phyloP scores from a whole-genome alignment of 108 stramenopile species.

The Tribonema minus region DNA sequence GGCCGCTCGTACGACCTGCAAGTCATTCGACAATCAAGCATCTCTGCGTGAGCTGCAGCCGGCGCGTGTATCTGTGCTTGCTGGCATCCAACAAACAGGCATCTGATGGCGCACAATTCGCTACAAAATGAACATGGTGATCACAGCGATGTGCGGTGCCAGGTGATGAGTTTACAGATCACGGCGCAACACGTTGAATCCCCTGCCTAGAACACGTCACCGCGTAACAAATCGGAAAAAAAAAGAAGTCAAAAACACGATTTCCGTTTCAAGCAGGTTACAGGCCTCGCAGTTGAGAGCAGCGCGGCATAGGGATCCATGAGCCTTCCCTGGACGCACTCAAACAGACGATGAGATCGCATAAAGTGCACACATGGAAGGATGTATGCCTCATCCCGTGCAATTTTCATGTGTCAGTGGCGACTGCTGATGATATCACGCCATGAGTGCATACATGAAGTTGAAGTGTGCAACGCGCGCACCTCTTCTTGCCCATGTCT shows the following conservation, averaged over 20 bases:
- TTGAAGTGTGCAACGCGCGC: constrained; percentile 48
- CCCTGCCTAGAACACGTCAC: too few relatives aligned
- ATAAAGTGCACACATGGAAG: too few relatives aligned
- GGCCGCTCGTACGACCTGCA: constrained; percentile 70
- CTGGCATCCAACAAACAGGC: background rate
- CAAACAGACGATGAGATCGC: too few relatives aligned
- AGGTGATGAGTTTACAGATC: too few relatives aligned
- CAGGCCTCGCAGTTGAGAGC: too few relatives aligned
- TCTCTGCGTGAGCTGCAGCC: background rate
- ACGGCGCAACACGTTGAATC: too few relatives aligned
- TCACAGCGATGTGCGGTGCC: background rate
- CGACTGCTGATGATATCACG: background rate
- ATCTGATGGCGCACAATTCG: background rate
- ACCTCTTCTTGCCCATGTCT: constrained; percentile 83
- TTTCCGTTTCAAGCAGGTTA: too few relatives aligned
- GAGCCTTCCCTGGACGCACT: too few relatives aligned
- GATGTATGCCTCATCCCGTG: background rate
- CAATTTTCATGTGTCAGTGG: background rate
- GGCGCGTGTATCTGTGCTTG: background rate
- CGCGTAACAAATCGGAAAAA: too few relatives aligned
- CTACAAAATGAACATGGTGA: background rate
- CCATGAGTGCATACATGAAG: too few relatives aligned
- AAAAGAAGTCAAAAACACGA: too few relatives aligned
- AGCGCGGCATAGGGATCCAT: too few relatives aligned
- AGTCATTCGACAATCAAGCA: background rate